Base-by-base conservation (phyloP, 192 early-diverging fungal species). In the Podila clonocystis region DNA sequence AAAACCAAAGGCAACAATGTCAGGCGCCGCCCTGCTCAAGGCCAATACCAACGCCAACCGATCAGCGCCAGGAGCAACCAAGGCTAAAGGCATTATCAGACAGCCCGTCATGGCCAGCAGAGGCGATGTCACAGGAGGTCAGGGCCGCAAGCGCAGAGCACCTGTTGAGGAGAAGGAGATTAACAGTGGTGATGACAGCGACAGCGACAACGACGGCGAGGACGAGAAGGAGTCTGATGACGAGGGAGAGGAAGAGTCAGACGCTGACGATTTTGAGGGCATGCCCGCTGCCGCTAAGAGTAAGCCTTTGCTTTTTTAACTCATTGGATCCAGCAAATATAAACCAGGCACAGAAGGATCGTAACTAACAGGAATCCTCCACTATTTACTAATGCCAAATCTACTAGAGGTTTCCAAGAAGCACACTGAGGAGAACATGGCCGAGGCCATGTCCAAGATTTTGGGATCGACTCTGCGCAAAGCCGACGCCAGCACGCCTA, bases 381-480 rank as follows among this genome's bases (percentile, higher is more conserved):
- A 20, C 28, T 0, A 5, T 50, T 50, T 31, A 30, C 13, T 5
- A 7, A 7, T 29, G 26, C 0, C 11, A 17, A 17, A 63, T 9
- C n/a, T 22, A 34, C 67, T 57, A 84, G 76, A 74, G 29, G 77
- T 76, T 59, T 83, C 76, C 58, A 87, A 84, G 82, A 87, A 89
- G 67, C 82, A 70, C 72, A 87, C 74, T 17, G 77, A 76, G 49
- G 90, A 80, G 69, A 90, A 82, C 78, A 92, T 89, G 68, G 90
- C 92, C 2, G 89, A 85, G 58, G 89, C 92, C 7, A 93, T 93
- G 85, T 86, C 85, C 55, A 91, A 90, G 66, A 90, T 93, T 84
- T 82, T 93, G 48, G 87, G 86, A 31, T 84, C 84, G 19, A 84
- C 75, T 36, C 61, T 89, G 65, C 85, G 63, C 55, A 78, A 84